phyloP scores from a whole-genome alignment of 1,139 yeast species.

The Geotrichum fermentans region DNA sequence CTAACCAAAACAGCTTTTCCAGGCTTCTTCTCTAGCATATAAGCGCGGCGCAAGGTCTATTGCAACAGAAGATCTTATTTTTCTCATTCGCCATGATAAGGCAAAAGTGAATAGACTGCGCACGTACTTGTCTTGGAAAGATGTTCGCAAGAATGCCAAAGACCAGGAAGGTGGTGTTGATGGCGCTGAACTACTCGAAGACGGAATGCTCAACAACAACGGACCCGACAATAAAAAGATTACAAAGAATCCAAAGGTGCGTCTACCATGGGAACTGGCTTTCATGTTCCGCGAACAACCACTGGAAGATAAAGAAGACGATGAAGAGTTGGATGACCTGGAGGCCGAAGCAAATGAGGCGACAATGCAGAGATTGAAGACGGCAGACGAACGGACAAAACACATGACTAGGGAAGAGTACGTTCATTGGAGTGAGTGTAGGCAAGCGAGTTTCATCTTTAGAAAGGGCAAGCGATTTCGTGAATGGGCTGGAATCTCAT shows the following conservation, averaged over 20 bases:
- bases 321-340: conserved; percentile 48
- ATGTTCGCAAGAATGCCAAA: conserved; percentile 92
- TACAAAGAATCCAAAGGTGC: conserved; percentile 64
- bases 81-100: conserved; percentile 84
- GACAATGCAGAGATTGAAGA: conserved; percentile 77
- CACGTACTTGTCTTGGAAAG: conserved; percentile 94
- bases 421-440: conserved; percentile 97
- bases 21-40: conserved; percentile 74
- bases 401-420: conserved; percentile 96
- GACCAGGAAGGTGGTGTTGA: conserved; percentile 86
- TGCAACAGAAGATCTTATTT: conserved; percentile 88
- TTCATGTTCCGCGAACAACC: conserved; percentile 93
- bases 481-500: conserved; percentile 92
- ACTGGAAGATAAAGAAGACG: conserved; percentile 71
- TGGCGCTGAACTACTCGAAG: conserved; percentile 51
- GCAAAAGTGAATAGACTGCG: conserved; percentile 90
- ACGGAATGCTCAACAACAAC: conserved; percentile 31
- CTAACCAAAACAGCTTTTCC: conserved; percentile 43
- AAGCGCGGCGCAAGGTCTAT: conserved; percentile 79
- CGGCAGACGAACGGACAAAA: conserved; percentile 89
- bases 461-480: conserved; percentile 87
- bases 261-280: conserved; percentile 93
- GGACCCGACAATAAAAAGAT: conserved; percentile 44
- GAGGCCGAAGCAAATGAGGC: conserved; percentile 87
- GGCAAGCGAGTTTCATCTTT: conserved; percentile 95